Percentiles rank a stretch among this genome's conserved stretches.
Evolutionary conservation across 441 rosid genomes (phyloP).

Genomic region (Codiaeum variegatum): DNA sequence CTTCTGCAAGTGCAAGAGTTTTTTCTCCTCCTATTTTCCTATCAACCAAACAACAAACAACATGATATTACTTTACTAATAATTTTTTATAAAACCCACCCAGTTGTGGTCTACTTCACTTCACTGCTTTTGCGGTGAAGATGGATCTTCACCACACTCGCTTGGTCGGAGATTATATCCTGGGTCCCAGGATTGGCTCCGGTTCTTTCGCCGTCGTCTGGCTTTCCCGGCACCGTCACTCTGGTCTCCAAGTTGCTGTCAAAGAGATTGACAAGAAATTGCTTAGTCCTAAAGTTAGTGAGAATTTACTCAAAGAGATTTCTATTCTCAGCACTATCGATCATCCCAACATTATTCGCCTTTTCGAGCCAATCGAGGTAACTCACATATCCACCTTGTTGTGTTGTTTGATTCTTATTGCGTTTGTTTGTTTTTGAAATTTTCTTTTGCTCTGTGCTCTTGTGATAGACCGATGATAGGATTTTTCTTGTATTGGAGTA

Average conservation of each 20-base stretch:
- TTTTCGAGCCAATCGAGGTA: conserved; percentile 67
- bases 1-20: too few relatives aligned
- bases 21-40: neutral
- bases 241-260: conserved; percentile 57
- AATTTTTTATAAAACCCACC: neutral
- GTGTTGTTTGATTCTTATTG: neutral
- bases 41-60: neutral
- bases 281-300: conserved; percentile 60
- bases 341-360: conserved; percentile 76
- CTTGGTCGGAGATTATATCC: conserved; percentile 56
- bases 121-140: conserved; percentile 3
- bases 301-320: conserved; percentile 67
- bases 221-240: conserved; percentile 48
- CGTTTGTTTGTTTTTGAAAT: neutral
- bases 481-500: conserved; percentile 80
- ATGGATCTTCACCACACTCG: conserved; percentile 44
- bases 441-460: neutral
- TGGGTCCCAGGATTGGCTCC: conserved; percentile 66
- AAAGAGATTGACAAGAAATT: conserved; percentile 73
- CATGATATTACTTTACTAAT: neutral
- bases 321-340: conserved; percentile 67
- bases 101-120: conserved; percentile 6
- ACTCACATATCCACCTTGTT: neutral
- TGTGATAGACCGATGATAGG: conserved; percentile 52
- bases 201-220: conserved; percentile 84